These are phyloP conservation scores for Nepenthes gracilis DNA, from an alignment of 148 eudicot genomes.

Conservation along the genomic window DNA sequence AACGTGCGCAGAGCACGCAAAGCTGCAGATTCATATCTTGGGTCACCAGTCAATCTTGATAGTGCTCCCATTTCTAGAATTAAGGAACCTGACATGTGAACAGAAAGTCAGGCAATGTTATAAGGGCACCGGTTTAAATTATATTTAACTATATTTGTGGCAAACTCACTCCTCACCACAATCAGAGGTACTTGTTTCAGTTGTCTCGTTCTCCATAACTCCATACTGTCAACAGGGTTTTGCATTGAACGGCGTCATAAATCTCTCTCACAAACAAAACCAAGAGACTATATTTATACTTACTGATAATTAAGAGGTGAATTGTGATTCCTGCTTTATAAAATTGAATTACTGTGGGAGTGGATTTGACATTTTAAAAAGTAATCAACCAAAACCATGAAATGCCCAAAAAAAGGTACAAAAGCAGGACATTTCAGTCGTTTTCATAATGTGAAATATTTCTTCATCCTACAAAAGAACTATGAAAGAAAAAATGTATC, in stretches of 20 bases:
- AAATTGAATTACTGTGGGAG: background rate
- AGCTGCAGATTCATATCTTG: conserved; percentile 74
- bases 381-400: too few relatives aligned
- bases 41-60: conserved; percentile 84
- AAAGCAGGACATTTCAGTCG: too few relatives aligned
- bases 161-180: conserved; percentile 52
- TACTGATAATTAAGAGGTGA: conserved; percentile 6
- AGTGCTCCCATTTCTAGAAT: conserved; percentile 98
- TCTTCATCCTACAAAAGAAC: too few relatives aligned
- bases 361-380: too few relatives aligned
- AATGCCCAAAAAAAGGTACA: too few relatives aligned
- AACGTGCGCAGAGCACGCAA: conserved; percentile 80
- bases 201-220: conserved; percentile 88
- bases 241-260: conserved; percentile 41
- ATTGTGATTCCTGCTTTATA: background rate
- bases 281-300: conserved; percentile 26
- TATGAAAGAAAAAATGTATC: background rate
- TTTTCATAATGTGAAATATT: too few relatives aligned
- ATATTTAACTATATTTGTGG: conserved; percentile 2
- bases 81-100: conserved; percentile 58
- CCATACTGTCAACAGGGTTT: conserved; percentile 86
- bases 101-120: conserved; percentile 15
- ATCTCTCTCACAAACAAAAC: conserved; percentile 47
- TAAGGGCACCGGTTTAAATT: background rate
- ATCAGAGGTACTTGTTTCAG: conserved; percentile 97